These are phyloP conservation scores for Backusella tuberculispora DNA, from an alignment of 192 early-diverging fungal genomes.

Conservation along the genomic window DNA sequence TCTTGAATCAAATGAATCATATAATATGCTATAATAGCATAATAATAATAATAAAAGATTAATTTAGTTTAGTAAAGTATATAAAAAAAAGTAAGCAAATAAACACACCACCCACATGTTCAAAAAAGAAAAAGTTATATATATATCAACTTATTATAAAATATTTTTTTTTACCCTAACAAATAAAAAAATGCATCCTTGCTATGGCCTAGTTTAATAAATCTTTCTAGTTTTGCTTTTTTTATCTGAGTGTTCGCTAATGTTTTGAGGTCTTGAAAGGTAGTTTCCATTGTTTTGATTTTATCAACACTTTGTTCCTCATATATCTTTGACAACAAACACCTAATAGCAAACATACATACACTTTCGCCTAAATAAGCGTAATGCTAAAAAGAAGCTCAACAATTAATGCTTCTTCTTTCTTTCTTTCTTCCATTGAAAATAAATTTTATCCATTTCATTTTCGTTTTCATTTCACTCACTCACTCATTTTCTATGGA, in stretches of 20 bases:
- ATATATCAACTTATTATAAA: background rate
- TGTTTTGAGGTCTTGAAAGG: background rate
- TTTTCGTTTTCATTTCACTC: background rate
- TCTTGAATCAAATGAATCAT: background rate
- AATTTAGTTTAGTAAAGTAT: background rate
- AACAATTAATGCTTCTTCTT: background rate
- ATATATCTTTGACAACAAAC: background rate
- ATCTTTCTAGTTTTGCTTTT: background rate
- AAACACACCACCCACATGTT: background rate
- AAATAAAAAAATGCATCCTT: background rate
- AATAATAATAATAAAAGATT: no score
- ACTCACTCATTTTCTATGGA: no score
- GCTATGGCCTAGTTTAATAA: background rate
- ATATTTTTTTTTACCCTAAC: conserved; percentile 16
- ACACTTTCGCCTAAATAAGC: background rate
- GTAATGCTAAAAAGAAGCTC: background rate
- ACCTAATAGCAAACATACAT: background rate
- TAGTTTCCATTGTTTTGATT: background rate
- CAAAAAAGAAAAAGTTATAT: no score
- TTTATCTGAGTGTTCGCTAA: background rate
- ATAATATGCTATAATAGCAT: background rate
- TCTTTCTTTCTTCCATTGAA: background rate
- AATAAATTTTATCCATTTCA: background rate
- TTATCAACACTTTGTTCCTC: background rate
- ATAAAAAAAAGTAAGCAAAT: background rate